These are phyloP conservation scores for Plantago coronopus DNA, from an alignment of 305 asterid species.

Conservation along the genomic window DNA sequence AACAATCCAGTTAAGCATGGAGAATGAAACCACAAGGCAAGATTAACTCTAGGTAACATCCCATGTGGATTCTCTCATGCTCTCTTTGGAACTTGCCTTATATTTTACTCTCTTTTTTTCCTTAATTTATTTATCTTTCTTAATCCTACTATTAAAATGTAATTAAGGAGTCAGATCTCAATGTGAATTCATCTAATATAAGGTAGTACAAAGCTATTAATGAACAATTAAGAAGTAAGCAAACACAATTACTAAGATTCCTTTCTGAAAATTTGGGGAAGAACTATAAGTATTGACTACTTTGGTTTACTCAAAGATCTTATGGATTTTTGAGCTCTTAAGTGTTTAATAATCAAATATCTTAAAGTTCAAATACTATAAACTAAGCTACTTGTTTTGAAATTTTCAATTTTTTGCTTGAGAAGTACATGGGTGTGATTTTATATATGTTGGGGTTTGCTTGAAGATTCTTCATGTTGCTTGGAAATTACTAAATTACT, in stretches of 20 bases:
- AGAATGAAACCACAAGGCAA: conserved; percentile 28
- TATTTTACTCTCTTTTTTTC: conserved; percentile 5
- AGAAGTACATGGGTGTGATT: background rate
- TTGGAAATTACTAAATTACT: background rate
- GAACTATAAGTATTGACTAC: background rate
- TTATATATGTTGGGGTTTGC: background rate
- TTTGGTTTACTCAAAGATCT: conserved; percentile 30
- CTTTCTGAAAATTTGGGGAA: conserved; percentile 9
- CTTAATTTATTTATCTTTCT: no score
- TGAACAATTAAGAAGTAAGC: conserved; percentile 6
- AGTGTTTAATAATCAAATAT: background rate
- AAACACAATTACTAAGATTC: conserved; percentile 6
- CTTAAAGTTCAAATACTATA: conserved; percentile 13
- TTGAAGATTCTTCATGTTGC: background rate
- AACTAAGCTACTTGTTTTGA: background rate
- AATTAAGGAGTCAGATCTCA: background rate
- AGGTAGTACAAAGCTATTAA: background rate
- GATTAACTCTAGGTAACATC: conserved; percentile 42
- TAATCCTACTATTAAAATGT: no score
- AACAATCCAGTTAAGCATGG: conserved; percentile 29
- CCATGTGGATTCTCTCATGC: conserved; percentile 47
- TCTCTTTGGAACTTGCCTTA: conserved; percentile 36
- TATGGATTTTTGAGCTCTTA: conserved; percentile 30
- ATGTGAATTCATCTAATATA: background rate
- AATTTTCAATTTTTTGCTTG: background rate